Evolutionary conservation across 495 filamentous ascomycete species (phyloP).

Genomic region (Hyaloscypha finlandica): DNA sequence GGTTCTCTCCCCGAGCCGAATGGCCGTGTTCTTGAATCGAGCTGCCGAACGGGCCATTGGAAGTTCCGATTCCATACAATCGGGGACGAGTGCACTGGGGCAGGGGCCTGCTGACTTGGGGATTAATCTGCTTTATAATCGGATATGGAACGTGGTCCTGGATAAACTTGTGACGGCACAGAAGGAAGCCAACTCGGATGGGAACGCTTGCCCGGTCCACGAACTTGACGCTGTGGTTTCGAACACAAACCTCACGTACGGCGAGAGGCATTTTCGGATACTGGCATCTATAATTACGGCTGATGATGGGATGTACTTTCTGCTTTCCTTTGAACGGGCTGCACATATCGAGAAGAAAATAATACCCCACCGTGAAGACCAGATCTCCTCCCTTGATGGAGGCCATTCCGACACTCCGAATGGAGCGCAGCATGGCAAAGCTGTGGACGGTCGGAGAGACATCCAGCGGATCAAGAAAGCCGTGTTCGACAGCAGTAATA

Average conservation of each 20-base stretch:
- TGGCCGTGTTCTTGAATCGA: constrained; percentile 13
- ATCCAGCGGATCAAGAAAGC: constrained; percentile 16
- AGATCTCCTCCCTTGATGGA: not conserved
- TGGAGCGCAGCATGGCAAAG: not conserved
- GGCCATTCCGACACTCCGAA: not conserved
- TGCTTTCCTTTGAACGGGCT: constrained; percentile 11
- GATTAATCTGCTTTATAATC: constrained; percentile 10
- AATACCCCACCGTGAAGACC: not conserved
- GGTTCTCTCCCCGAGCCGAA: constrained; percentile 8
- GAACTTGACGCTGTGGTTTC: constrained; percentile 14
- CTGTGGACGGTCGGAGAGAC: not conserved
- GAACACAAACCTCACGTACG: not conserved
- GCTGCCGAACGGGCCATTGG: constrained; percentile 14
- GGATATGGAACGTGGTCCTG: constrained; percentile 4
- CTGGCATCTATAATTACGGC: constrained; percentile 10
- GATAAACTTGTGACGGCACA: constrained; percentile 2
- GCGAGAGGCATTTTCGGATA: constrained; percentile 18
- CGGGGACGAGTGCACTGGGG: not conserved
- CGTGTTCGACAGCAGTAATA: constrained; percentile 15
- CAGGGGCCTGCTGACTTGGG: constrained; percentile 7
- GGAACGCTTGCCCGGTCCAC: constrained; percentile 1
- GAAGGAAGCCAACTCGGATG: not conserved
- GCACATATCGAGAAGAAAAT: not conserved
- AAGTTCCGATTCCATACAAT: constrained; percentile 7
- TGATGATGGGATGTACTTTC: constrained; percentile 15